phyloP scores from a whole-genome alignment of 306 rosid genomes.

The Lagenaria siceraria region DNA sequence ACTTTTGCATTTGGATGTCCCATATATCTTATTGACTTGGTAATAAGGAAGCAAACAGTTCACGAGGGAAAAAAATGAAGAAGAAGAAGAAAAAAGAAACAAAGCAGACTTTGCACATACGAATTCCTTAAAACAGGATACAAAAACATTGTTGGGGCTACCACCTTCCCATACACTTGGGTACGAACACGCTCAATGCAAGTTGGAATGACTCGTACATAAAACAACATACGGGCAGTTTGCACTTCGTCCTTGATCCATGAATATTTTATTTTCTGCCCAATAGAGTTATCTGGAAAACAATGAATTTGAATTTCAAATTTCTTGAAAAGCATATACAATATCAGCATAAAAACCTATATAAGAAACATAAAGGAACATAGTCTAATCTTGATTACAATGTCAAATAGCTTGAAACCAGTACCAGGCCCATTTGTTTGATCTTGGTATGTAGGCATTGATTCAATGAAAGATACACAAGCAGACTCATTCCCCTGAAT shows the following conservation, averaged over 20 bases:
- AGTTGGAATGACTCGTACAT: conserved; percentile 73
- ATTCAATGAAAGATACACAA: conserved; percentile 46
- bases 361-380: too few species aligned
- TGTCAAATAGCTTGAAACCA: conserved; percentile 2
- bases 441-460: conserved; percentile 62
- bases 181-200: conserved; percentile 58
- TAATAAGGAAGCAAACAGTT: conserved; percentile 25
- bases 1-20: conserved; percentile 82
- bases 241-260: conserved; percentile 87
- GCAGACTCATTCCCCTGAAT: conserved; percentile 71
- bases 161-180: conserved; percentile 35
- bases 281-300: conserved; percentile 22
- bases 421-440: conserved; percentile 67
- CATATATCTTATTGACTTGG: conserved; percentile 50
- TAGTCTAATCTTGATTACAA: neutral
- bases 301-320: neutral
- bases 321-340: neutral
- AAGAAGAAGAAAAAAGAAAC: neutral
- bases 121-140: conserved; percentile 61
- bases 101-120: neutral
- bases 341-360: neutral
- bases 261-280: conserved; percentile 34
- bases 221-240: conserved; percentile 73
- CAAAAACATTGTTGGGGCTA: conserved; percentile 80
- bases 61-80: neutral